Evolutionary conservation across 106 monocot species (phyloP), one percentile per base, ranked within the genome.

Genomic region (Iris macrosiphon): DNA sequence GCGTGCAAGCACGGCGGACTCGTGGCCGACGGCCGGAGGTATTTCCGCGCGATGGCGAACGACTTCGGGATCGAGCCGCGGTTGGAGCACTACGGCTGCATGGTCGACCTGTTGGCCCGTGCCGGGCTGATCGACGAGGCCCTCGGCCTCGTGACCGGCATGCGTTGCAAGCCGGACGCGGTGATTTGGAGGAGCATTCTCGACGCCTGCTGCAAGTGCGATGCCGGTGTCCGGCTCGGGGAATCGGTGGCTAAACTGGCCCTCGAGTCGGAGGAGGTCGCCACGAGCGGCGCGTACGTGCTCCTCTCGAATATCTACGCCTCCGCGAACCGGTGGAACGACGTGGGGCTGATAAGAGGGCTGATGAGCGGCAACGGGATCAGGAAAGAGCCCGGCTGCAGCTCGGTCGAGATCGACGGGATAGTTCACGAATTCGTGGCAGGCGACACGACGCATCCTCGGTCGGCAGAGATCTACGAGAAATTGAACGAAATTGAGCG

Each of bases 111-210:
- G 52, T 47, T 94, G 1, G 78, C 81, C 28, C 74, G 88, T 7
- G 75, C 77, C 0, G 81, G 88, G 6, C 41, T 61, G 25, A 61
- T 85, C 2, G 61, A 66, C 12, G 88, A 88, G 39, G 84, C 88
- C 0, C 69, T 84, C 1, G 64, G 75, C 7, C 14, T 84, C 4
- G 78, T 81, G n/a, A 40, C 60, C 2, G 47, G 17, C 26, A 94
- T 94, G 84, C 55, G 44, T 2, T 81, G 57, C 42, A 62, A 74
- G 17, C 93, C 84, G 0, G 88, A 94, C 13, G 73, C 54, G 2
- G 70, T 94, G 3, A 88, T 88, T 26, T 94, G 88, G 88, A 63
- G 84, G 56, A 81, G 84, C 31, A 60, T 94, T 32, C 75, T 93
- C 1, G 84, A 84, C 55, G 80, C 81, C 4, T 94, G 75, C 31